Percentiles rank a stretch among this genome's conserved stretches.
Conservation (phyloP, 345 rosid genomes). For the Moricandia arvensis region DNA sequence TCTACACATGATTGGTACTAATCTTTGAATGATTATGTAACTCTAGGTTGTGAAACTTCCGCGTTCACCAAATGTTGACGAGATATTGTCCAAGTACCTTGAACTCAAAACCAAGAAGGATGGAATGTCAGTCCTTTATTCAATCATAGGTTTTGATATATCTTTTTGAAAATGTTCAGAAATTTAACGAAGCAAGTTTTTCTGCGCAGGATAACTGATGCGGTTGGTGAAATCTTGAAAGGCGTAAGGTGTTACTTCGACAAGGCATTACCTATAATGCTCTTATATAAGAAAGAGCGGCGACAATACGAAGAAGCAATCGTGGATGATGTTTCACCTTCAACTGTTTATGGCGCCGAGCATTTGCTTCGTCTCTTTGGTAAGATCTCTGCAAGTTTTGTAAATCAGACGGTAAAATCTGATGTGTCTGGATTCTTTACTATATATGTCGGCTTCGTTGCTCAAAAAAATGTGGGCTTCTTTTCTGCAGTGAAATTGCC, state of each 20-base stretch:
- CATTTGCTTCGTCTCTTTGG: conserved; percentile 83
- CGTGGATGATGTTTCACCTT: conserved; percentile 57
- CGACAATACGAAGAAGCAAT: conserved; percentile 60
- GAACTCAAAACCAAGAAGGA: conserved; percentile 89
- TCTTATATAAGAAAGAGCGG: conserved; percentile 83
- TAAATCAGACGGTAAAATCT: background rate
- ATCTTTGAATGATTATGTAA: background rate
- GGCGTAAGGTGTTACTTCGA: conserved; percentile 84
- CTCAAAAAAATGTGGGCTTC: no score
- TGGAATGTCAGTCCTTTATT: conserved; percentile 57
- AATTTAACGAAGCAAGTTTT: background rate
- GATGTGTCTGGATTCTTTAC: background rate
- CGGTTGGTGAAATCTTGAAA: conserved; percentile 65
- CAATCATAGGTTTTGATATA: background rate
- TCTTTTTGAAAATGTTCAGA: background rate
- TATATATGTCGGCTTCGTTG: background rate
- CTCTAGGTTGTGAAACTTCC: conserved; percentile 89
- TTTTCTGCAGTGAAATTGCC: conserved; percentile 80
- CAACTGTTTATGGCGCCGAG: conserved; percentile 78
- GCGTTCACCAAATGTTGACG: conserved; percentile 82
- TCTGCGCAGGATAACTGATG: conserved; percentile 55
- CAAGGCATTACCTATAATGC: conserved; percentile 79
- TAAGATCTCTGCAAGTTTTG: conserved; percentile 21
- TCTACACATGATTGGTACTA: background rate
- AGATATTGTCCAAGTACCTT: conserved; percentile 77